phyloP scores from a whole-genome alignment of 1,284 basidiomycete genomes.

The Apiotrichum porosum region DNA sequence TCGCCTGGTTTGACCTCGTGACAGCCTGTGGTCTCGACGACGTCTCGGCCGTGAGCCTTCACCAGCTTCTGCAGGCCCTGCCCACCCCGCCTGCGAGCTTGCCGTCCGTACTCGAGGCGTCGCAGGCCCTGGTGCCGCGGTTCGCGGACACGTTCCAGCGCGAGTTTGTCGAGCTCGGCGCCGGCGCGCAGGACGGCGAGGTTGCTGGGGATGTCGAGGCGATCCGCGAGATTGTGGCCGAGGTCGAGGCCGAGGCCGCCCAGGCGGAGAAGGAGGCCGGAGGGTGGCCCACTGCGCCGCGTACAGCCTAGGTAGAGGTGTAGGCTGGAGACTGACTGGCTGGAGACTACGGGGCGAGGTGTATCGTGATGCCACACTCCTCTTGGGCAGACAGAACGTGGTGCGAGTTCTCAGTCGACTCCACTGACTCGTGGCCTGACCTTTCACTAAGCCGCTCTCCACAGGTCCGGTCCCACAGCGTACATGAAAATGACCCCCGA shows the following conservation, averaged over 20 bases:
- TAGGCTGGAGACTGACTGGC: no score
- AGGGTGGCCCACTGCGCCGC: slow-evolving; percentile 31
- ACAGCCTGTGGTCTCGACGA: slow-evolving; percentile 90
- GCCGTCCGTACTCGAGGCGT: slow-evolving; percentile 27
- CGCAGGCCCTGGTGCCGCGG: slow-evolving; percentile 31
- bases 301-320: no score
- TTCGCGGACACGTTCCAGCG: slow-evolving; percentile 38
- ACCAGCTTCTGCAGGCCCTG: slow-evolving; percentile 34
- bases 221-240: slow-evolving; percentile 24
- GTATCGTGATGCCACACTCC: no score
- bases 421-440: no score
- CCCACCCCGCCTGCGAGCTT: neutral
- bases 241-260: slow-evolving; percentile 30
- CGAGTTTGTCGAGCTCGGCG: slow-evolving; percentile 23
- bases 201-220: slow-evolving; percentile 17
- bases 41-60: slow-evolving; percentile 58
- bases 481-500: no score
- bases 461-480: no score
- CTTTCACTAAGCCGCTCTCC: no score
- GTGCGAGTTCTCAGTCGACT: no score
- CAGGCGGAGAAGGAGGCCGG: slow-evolving; percentile 19
- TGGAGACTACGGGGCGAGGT: no score
- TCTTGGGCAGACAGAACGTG: no score
- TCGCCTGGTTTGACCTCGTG: slow-evolving; percentile 77
- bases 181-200: slow-evolving; percentile 1